Conservation (phyloP, 2,329 filamentous ascomycete genomes). For the Clonostachys rhizophaga region DNA sequence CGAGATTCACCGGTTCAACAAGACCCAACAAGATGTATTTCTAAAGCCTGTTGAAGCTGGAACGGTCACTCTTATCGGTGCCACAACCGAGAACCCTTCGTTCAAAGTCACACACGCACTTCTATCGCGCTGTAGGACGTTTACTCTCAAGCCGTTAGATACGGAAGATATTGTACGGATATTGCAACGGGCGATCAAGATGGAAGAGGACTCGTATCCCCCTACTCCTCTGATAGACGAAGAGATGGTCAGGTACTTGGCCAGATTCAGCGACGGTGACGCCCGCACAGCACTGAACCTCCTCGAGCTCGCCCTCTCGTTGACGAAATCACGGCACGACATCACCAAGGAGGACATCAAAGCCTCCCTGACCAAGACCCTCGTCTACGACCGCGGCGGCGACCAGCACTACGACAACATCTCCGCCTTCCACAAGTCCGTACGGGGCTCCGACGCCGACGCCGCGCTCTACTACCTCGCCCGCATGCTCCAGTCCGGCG, state of each 20-base stretch:
- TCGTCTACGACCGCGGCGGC: conserved; percentile 91
- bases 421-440: conserved; percentile 93
- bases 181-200: conserved; percentile 65
- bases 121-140: conserved; percentile 84
- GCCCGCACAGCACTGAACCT: conserved; percentile 90
- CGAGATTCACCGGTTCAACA: conserved; percentile 90
- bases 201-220: conserved; percentile 43
- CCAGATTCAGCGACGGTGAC: conserved; percentile 86
- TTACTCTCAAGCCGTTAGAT: conserved; percentile 74
- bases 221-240: conserved; percentile 63
- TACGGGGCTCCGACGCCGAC: conserved; percentile 81
- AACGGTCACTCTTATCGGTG: conserved; percentile 85
- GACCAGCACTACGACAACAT: conserved; percentile 99
- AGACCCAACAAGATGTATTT: conserved; percentile 92
- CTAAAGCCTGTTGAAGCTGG: conserved; percentile 88
- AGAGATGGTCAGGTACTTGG: conserved; percentile 75
- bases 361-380: conserved; percentile 77
- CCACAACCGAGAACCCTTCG: conserved; percentile 94
- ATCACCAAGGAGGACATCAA: conserved; percentile 78
- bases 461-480: conserved; percentile 92
- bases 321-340: conserved; percentile 44
- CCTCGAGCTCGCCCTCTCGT: conserved; percentile 80
- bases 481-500: conserved; percentile 91
- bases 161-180: conserved; percentile 70
- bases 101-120: conserved; percentile 90